Conservation (phyloP, 257 asterid genomes). For the Apocynum venetum region DNA sequence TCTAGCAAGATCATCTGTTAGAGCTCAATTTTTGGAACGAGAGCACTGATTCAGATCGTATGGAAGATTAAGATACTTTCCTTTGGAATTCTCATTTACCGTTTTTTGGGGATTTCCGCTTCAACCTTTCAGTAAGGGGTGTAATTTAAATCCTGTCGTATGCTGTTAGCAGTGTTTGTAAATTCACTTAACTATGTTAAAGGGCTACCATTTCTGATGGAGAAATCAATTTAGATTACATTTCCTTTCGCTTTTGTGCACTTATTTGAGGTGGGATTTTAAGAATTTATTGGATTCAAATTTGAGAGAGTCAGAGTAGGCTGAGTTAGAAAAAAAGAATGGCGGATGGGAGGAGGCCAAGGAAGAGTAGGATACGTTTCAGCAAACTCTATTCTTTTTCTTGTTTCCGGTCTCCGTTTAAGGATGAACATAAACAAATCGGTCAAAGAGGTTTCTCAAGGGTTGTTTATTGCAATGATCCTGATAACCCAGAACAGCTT, state of each 20-base stretch:
- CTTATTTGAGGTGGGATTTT: not conserved
- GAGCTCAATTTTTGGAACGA: not conserved
- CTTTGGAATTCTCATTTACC: not conserved
- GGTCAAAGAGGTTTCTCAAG: constrained; percentile 87
- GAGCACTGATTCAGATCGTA: not conserved
- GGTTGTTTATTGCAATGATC: constrained; percentile 76
- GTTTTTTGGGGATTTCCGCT: not conserved
- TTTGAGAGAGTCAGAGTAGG: not conserved
- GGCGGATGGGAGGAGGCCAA: constrained; percentile 36
- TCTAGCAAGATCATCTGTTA: not conserved
- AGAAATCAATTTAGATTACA: not conserved
- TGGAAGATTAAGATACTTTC: not conserved
- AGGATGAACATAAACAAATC: constrained; percentile 65
- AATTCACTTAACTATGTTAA: not conserved
- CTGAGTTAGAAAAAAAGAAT: constrained; percentile 24
- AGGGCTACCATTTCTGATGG: not conserved
- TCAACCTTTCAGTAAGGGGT: not conserved
- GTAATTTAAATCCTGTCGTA: not conserved
- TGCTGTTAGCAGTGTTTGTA: no score
- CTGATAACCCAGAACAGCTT: constrained; percentile 63
- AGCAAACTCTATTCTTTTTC: constrained; percentile 72
- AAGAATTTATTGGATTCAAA: not conserved
- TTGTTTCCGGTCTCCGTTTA: constrained; percentile 44
- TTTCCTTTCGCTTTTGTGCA: not conserved
- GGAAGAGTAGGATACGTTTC: constrained; percentile 32